These are phyloP conservation scores for Alternaria gaisen DNA, from an alignment of 2,329 filamentous ascomycete genomes.

Conservation along the genomic window DNA sequence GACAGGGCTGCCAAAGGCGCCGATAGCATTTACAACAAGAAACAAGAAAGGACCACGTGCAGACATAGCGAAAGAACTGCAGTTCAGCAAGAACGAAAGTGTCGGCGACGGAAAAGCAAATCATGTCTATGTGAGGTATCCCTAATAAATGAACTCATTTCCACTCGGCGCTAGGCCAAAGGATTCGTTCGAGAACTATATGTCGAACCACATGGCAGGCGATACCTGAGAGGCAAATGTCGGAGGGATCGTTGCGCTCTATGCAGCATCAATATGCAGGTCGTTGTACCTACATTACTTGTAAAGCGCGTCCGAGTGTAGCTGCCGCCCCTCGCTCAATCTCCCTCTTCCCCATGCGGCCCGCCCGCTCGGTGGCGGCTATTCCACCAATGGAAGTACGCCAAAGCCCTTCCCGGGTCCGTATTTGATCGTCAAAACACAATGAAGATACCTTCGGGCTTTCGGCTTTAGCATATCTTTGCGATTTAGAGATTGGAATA, in stretches of 20 bases:
- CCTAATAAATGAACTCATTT: constrained; percentile 1
- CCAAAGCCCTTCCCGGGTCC: not conserved
- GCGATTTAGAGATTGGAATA: not conserved
- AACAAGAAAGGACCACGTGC: not conserved
- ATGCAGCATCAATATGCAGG: not conserved
- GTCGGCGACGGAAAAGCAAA: not conserved
- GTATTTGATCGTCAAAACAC: not conserved
- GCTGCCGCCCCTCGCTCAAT: not conserved
- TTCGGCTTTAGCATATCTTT: not conserved
- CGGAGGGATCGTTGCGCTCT: not conserved
- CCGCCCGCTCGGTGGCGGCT: not conserved
- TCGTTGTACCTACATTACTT: constrained; percentile 3
- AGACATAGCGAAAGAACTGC: constrained; percentile 10
- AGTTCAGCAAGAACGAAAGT: not conserved
- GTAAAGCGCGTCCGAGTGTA: not conserved
- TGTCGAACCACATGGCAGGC: not conserved
- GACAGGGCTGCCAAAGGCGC: constrained; percentile 11
- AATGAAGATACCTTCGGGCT: not conserved
- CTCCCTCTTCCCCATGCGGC: not conserved
- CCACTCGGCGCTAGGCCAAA: not conserved
- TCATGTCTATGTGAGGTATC: not conserved
- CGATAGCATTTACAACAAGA: constrained; percentile 8
- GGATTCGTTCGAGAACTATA: not conserved
- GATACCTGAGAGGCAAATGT: not conserved
- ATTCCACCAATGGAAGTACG: not conserved